Evolutionary conservation across 2,329 filamentous ascomycete species (phyloP).

Genomic region (Microsporum canis): DNA sequence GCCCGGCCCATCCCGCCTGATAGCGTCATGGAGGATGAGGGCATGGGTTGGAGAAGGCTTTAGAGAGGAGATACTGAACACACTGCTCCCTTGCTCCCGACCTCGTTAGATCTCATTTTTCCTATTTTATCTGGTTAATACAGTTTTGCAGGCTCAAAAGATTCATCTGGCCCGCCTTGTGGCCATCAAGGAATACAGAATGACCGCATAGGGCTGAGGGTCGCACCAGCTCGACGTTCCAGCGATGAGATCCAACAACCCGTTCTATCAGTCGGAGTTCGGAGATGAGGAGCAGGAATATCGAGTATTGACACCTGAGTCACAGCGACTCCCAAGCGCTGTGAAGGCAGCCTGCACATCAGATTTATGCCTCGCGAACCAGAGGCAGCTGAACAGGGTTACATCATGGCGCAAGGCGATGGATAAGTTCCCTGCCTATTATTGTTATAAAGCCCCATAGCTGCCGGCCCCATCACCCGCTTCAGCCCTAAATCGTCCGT

Average conservation of each 20-base stretch:
- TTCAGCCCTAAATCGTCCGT: background rate
- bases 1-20: background rate
- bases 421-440: background rate
- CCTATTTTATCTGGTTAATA: too few relatives aligned
- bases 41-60: background rate
- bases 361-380: background rate
- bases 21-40: background rate
- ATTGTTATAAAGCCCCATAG: background rate
- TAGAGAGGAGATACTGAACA: background rate
- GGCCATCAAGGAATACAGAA: background rate
- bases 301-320: background rate
- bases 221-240: background rate
- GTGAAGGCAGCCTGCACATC: background rate
- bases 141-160: too few relatives aligned
- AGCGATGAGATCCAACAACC: background rate
- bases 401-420: background rate
- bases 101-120: too few relatives aligned
- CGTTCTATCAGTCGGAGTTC: background rate
- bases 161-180: background rate
- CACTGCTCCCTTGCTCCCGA: too few relatives aligned
- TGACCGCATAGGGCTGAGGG: background rate
- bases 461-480: background rate
- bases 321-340: background rate
- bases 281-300: background rate
- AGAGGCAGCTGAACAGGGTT: background rate